These are phyloP conservation scores for Irpex lacteus DNA, from an alignment of 1,284 basidiomycete genomes.

Conservation along the genomic window DNA sequence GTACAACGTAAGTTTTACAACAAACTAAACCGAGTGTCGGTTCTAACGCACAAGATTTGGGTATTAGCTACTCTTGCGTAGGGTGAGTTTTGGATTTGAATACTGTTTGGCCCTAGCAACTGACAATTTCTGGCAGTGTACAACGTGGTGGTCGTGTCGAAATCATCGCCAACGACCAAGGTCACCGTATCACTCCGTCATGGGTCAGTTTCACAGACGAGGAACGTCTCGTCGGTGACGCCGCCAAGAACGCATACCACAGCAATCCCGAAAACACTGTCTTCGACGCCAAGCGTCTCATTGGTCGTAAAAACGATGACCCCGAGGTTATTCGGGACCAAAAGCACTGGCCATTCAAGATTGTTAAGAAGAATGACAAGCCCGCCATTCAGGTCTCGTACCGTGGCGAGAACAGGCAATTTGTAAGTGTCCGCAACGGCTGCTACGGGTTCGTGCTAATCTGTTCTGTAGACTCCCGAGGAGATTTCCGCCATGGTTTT, in stretches of 20 bases:
- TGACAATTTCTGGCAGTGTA: slow-evolving; percentile 52
- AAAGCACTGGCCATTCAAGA: slow-evolving; percentile 88
- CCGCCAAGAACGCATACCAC: slow-evolving; percentile 78
- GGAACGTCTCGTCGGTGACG: slow-evolving; percentile 86
- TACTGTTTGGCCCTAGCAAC: background rate
- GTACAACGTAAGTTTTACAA: slow-evolving; percentile 61
- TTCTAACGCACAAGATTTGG: background rate
- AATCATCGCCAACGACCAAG: slow-evolving; percentile 97
- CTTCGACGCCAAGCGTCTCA: slow-evolving; percentile 97
- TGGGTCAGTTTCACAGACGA: slow-evolving; percentile 92
- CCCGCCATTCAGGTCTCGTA: slow-evolving; percentile 85
- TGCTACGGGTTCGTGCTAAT: background rate
- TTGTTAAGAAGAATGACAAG: slow-evolving; percentile 81
- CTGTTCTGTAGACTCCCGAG: slow-evolving; percentile 65
- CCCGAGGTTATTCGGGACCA: slow-evolving; percentile 77
- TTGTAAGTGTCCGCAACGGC: slow-evolving; percentile 47
- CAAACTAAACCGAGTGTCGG: slow-evolving; percentile 15
- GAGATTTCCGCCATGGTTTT: slow-evolving; percentile 95
- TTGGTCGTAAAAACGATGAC: slow-evolving; percentile 85
- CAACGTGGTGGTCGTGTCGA: slow-evolving; percentile 92
- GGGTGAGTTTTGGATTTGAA: slow-evolving; percentile 37
- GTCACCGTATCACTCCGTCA: slow-evolving; percentile 95
- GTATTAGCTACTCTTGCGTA: slow-evolving; percentile 72
- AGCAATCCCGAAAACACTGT: slow-evolving; percentile 93
- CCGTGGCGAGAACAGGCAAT: slow-evolving; percentile 84